Evolutionary conservation across 2,329 filamentous ascomycete genomes (phyloP), one percentile per base, ranked within the genome.

Genomic region (Cytospora chrysosperma): DNA sequence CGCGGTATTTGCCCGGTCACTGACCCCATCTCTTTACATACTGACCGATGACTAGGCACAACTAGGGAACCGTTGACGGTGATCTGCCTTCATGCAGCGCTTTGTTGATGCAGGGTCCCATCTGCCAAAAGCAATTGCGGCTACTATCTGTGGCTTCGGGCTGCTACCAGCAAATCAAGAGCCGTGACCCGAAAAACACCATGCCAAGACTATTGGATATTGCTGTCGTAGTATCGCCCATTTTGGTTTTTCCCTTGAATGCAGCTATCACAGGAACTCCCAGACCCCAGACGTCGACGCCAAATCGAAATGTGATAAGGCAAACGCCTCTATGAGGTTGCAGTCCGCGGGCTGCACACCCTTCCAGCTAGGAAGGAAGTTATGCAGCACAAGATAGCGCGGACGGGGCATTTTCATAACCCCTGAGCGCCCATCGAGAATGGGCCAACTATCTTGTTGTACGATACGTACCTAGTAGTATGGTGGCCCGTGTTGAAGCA

Each of bases 1-100:
- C 51, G 32, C 59, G 59, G 59, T 34, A 30, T 55, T 51, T 61
- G 54, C 15, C n/a, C 51, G n/a, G n/a, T n/a, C 58, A 49, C 51
- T 37, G 55, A 15, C 55, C 30, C 37, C 50, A 47, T 50, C 19
- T 27, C 51, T 53, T 30, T 40, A 19, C n/a, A 3, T 30, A 54
- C 6, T 26, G 19, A 47, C 34, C 32, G 58, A 9, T n/a, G 21
- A 47, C 37, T 40, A 47, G n/a, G 43, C n/a, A 47, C n/a, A 54
- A 27, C 24, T 17, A 19, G 15, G 57, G 19, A 32, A 37, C 34
- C 37, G 51, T 55, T 56, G 15, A 21, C 51, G 49, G 26, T 51
- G 59, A 61, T 55, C 37, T 37, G 19, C 51, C 7, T 24, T 19
- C 43, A 47, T 24, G 43, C 43, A 24, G 13, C n/a, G 24, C 43